These are phyloP conservation scores for Lignosus rhinocerotis DNA, from an alignment of 1,284 basidiomycete species.

Conservation along the genomic window DNA sequence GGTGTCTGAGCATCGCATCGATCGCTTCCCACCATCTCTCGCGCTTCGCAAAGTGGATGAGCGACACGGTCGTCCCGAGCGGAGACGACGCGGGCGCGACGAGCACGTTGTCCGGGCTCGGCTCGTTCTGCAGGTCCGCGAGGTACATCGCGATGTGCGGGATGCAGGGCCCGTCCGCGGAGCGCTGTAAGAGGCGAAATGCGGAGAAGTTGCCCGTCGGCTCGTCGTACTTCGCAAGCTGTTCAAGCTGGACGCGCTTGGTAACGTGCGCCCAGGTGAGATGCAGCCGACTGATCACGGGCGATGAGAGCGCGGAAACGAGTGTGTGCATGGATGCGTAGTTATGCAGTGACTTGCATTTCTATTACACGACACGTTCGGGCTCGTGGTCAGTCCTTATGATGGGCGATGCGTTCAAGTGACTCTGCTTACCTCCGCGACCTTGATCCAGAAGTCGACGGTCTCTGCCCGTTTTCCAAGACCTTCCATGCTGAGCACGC, in stretches of 20 bases:
- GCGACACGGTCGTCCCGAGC: constrained; percentile 28
- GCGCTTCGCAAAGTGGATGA: constrained; percentile 56
- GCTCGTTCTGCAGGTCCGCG: constrained; percentile 56
- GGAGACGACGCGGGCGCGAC: constrained; percentile 19
- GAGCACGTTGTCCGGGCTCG: constrained; percentile 43
- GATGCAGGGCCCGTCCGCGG: constrained; percentile 60
- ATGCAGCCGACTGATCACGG: constrained; percentile 55
- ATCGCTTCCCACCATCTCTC: constrained; percentile 59
- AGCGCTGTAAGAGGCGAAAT: constrained; percentile 51
- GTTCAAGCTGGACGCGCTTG: constrained; percentile 50
- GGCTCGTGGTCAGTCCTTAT: constrained; percentile 5
- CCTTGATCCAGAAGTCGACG: constrained; percentile 75
- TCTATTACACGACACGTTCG: constrained; percentile 40
- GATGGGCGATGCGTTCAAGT: not conserved
- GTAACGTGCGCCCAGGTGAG: constrained; percentile 70
- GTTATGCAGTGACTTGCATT: constrained; percentile 66
- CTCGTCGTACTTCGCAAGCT: constrained; percentile 55
- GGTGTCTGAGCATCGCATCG: constrained; percentile 57
- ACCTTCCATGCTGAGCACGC: constrained; percentile 52
- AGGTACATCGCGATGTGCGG: constrained; percentile 68
- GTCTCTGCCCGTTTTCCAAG: constrained; percentile 55
- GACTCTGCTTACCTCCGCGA: constrained; percentile 58
- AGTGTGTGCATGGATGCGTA: constrained; percentile 69
- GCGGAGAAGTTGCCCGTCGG: constrained; percentile 58
- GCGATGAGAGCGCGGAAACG: constrained; percentile 60